Evolutionary conservation across 331 rosid genomes (phyloP), one percentile per base, ranked within the genome.

Genomic region (Telfairia occidentalis): DNA sequence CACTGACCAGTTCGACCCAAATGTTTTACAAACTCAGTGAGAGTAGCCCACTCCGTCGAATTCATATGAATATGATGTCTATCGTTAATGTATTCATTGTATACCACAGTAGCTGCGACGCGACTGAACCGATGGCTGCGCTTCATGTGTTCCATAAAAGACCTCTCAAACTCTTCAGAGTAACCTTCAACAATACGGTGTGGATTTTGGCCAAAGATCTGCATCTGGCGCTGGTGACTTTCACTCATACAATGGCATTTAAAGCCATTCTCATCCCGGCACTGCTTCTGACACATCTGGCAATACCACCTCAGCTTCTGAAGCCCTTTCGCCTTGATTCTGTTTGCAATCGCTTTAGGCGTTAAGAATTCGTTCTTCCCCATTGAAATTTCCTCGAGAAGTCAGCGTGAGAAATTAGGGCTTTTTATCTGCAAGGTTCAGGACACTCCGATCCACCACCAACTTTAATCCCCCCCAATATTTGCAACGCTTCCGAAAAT

Each of bases 261-360:
- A 76, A 90, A 93, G 45, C 98, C 96, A 78, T 93, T 93, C 80
- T 90, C 98, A 55, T 93, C 96, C n/a, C 97, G 85, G 76, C 94
- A 90, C 77, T 93, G 97, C 89, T 90, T 93, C 81, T 93, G 97
- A 73, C 97, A 93, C 96, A 93, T 93, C 85, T 91, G 98, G 83
- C 97, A 94, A 81, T 91, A 94, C 97, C 96, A 94, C 5, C 98
- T 81, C 23, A 94, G 96, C 86, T 91, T 91, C 91, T 91, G 96
- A 34, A 94, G 86, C 18, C 98, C 98, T 49, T 91, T 94, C 23
- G 96, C 97, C 78, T 90, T 94, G 81, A 94, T 94, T 43, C 92
- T 80, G 61, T 94, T 94, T 9, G 96, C 98, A 29, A 94, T 94
- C 21, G 96, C 96, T 63, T 94, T 94, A 0, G 98, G 98, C 0